These are phyloP conservation scores for Crithidia mellificae DNA, from an alignment of 208 protist genomes.

Conservation along the genomic window DNA sequence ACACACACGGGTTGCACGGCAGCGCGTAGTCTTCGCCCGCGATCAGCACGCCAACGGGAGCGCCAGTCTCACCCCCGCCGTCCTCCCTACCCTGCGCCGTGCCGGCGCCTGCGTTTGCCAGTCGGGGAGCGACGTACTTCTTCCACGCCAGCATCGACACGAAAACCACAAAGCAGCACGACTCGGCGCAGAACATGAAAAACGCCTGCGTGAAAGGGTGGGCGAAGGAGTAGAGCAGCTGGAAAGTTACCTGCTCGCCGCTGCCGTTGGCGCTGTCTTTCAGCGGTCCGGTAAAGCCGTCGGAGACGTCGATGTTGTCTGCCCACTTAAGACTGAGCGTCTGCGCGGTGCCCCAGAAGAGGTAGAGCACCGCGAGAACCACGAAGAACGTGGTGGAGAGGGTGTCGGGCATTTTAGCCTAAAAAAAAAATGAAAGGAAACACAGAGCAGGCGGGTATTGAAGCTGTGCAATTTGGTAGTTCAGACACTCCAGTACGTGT, in stretches of 20 bases:
- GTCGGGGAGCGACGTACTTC: conserved; percentile 18
- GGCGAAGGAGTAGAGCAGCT: conserved; percentile 55
- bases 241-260: conserved; percentile 13
- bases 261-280: neutral
- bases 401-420: conserved; percentile 13
- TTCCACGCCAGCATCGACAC: conserved; percentile 33
- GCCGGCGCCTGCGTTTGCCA: conserved; percentile 3
- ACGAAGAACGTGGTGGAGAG: conserved; percentile 5
- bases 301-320: conserved; percentile 38
- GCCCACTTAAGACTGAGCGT: conserved; percentile 63
- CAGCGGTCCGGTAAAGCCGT: conserved; percentile 27
- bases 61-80: neutral
- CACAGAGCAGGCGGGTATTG: too few species aligned
- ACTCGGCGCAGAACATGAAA: conserved; percentile 84
- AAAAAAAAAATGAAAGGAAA: too few species aligned
- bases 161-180: conserved; percentile 66
- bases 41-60: conserved; percentile 12
- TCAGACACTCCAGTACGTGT: too few species aligned
- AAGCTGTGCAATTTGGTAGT: too few species aligned
- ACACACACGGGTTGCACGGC: conserved; percentile 66
- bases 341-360: conserved; percentile 62
- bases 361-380: conserved; percentile 37
- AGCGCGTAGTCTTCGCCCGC: conserved; percentile 43
- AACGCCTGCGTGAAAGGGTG: conserved; percentile 83
- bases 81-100: neutral